Conservation (phyloP, 306 rosid genomes). For the Dicorynia guianensis region DNA sequence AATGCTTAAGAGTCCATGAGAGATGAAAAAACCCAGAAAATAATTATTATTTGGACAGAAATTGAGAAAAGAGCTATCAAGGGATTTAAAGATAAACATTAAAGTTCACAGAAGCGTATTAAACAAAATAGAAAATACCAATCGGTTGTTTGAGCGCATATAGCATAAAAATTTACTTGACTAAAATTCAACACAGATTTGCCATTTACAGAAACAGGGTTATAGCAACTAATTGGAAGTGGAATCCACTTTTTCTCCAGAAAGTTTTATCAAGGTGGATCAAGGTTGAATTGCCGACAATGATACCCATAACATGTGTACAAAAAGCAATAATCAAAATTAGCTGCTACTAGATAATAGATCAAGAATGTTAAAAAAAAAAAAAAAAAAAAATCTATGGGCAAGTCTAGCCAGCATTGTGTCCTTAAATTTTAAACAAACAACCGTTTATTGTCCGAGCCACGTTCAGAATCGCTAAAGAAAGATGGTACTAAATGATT, state of each 20-base stretch:
- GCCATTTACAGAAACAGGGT: background rate
- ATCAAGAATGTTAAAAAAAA: background rate
- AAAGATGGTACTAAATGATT: background rate
- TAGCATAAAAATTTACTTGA: background rate
- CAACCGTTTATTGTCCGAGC: background rate
- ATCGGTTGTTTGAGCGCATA: background rate
- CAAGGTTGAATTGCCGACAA: background rate
- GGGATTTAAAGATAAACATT: background rate
- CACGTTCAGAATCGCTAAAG: background rate
- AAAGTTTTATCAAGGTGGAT: conserved; percentile 2
- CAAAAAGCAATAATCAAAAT: too few relatives aligned
- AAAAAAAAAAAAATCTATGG: background rate
- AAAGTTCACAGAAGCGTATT: background rate
- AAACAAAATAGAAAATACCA: background rate
- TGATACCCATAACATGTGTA: background rate
- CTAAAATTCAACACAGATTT: too few relatives aligned
- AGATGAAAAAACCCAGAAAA: background rate
- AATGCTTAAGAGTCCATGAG: conserved; percentile 2
- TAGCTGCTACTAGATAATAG: background rate
- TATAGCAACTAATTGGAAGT: background rate
- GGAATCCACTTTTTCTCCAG: background rate
- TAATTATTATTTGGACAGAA: background rate
- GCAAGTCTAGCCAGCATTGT: background rate
- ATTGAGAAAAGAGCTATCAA: background rate
- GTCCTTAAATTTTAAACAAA: background rate